Percentiles rank a stretch among this genome's conserved stretches.
Conservation (phyloP, 2,329 filamentous ascomycete species). For the Cladosporium sp. region DNA sequence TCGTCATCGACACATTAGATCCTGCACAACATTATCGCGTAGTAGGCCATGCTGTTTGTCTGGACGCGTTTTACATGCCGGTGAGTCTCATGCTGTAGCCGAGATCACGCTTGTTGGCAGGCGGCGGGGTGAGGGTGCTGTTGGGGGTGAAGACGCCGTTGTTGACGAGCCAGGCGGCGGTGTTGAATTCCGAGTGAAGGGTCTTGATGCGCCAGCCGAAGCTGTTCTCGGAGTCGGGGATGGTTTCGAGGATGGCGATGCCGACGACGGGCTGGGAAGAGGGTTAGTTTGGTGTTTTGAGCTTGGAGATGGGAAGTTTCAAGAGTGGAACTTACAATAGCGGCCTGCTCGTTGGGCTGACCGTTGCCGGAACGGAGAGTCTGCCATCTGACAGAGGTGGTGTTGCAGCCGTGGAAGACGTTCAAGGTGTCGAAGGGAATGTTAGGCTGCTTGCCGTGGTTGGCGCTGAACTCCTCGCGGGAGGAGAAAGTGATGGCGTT, state of each 20-base stretch:
- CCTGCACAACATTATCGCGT: no score
- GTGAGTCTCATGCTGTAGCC: constrained; percentile 5
- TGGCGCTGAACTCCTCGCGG: constrained; percentile 26
- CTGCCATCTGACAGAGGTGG: constrained; percentile 25
- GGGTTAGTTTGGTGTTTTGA: neutral
- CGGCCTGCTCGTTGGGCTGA: constrained; percentile 23
- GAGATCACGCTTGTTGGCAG: constrained; percentile 7
- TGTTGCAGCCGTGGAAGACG: constrained; percentile 25
- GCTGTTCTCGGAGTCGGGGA: constrained; percentile 21
- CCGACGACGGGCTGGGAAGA: constrained; percentile 22
- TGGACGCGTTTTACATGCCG: constrained; percentile 7
- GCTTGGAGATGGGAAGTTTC: neutral
- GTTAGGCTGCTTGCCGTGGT: constrained; percentile 25
- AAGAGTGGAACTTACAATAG: constrained; percentile 22
- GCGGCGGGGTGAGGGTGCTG: constrained; percentile 9
- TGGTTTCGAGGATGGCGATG: constrained; percentile 21
- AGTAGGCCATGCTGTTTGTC: no score
- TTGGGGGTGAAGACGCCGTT: constrained; percentile 21
- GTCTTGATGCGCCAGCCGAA: constrained; percentile 26
- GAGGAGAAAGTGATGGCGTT: constrained; percentile 23
- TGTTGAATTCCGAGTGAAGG: constrained; percentile 29
- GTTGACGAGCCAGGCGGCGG: constrained; percentile 27
- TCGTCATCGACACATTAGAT: constrained; percentile 8
- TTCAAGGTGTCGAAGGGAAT: constrained; percentile 29
- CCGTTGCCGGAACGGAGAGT: constrained; percentile 22